Base-by-base conservation (phyloP, 306 rosid species). In the Rosa multiflora region DNA sequence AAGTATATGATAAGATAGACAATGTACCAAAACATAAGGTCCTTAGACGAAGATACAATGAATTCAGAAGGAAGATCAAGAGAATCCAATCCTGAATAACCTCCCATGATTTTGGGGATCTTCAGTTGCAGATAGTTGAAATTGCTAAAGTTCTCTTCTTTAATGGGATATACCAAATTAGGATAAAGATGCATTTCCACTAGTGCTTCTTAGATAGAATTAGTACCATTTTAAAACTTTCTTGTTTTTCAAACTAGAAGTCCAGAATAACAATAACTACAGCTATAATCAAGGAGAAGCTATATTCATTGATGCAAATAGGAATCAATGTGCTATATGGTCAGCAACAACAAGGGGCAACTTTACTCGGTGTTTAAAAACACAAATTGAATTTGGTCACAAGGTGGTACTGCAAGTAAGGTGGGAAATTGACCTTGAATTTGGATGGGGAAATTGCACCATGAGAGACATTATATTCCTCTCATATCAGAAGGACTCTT, bases 61-160 rank as follows among this genome's bases (percentile, higher is more conserved):
- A 72, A 40, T 71, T 92, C 11, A 84, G 92, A 21, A 86, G 76
- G 87, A 85, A 86, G 78, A 80, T 94, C 76, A 89, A 88, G 89
- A 90, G 80, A 75, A 71, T 89, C 70, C 84, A 70, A 49, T 85
- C 79, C 73, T 84, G 86, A 69, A 85, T 92, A 52, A 88, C 83
- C 77, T 88, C 91, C 78, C 91, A 62, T 9, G 95, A 90, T 75
- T 87, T 91, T 79, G 82, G 89, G 73, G 90, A 83, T 7, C 86
- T 94, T 79, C 56, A 90, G 82, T 68, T 88, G 82, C 62, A 81
- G 89, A 76, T 94, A 94, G 96, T 79, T 90, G 80, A 87, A 84
- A 76, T 76, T 89, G 67, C 94, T 93, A 40, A 90, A 80, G 79
- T 87, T 91, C 82, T 76, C 92, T 69, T 83, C 89, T 76, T 86